Evolutionary conservation across 2,329 filamentous ascomycete species (phyloP), one percentile per base, ranked within the genome.

Genomic region (Sclerotinia trifoliorum): DNA sequence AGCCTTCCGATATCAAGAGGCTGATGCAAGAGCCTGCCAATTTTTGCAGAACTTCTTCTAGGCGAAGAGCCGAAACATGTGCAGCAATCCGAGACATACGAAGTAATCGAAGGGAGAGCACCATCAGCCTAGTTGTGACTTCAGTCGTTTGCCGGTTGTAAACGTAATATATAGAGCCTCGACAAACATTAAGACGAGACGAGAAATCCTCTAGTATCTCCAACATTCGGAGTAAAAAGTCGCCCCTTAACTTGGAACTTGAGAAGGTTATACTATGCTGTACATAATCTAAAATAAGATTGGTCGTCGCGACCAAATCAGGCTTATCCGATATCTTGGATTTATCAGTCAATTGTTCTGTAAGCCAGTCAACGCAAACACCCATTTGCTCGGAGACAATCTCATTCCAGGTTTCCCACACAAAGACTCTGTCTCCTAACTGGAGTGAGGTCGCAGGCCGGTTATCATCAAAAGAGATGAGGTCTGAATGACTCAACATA

Each of bases 301-400:
- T 67, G 35, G 72, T 65, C 5, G 71, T 65, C 7, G 66, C 56
- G 26, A 67, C 65, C 15, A 67, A 56, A 51, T 74, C 70, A 66
- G 60, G 24, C 46, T 60, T 49, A 24, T 39, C n/a, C 15, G 39
- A 10, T 19, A 54, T 39, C 60, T 65, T 51, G n/a, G 29, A 52
- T 42, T 61, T 26, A 26, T 55, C 35, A 56, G 70, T 52, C 8
- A 76, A 56, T 44, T 83, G 79, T 46, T 88, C 85, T 15, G 79
- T 75, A 44, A 89, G 78, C 76, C 83, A 86, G 75, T 90, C 87
- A 68, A 88, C 79, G n/a, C 88, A 77, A 51, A 89, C 80, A 2
- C 87, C 87, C 26, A 89, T 72, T 72, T 90, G 86, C 4, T 87
- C 88, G 1, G 87, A 89, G 2, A 83, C 81, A 44, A 81, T 81